Evolutionary conservation across 164 flowering plant genomes (phyloP).

Genomic region (Annona cherimola): DNA sequence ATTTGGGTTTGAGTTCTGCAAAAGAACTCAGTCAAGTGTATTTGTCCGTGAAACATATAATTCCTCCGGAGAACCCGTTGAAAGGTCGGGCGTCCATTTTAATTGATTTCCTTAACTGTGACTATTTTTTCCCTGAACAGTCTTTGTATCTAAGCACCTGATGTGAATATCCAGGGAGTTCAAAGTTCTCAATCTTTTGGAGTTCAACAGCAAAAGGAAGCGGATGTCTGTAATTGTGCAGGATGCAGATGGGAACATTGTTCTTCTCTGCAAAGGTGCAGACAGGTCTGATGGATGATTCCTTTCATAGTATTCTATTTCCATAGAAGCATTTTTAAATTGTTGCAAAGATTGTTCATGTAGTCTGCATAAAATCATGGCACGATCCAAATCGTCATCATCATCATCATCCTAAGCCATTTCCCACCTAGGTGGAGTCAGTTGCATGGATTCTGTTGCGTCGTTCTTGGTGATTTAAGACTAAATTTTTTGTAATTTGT

Average conservation of each 20-base stretch:
- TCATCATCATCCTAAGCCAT: no score
- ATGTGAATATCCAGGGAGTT: constrained; percentile 55
- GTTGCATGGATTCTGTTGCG: no score
- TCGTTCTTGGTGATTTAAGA: no score
- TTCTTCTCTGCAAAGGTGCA: constrained; percentile 96
- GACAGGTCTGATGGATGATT: constrained; percentile 66
- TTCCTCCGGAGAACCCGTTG: constrained; percentile 41
- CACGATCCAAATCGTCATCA: background rate
- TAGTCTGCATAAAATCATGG: background rate
- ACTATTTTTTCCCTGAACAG: constrained; percentile 1
- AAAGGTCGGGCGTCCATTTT: constrained; percentile 45
- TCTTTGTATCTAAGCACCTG: background rate
- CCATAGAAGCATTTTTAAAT: background rate
- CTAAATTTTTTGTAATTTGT: no score
- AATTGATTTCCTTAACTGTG: background rate
- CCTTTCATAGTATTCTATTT: background rate
- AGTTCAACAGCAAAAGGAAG: constrained; percentile 93
- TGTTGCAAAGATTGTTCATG: background rate
- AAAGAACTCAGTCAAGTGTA: constrained; percentile 79
- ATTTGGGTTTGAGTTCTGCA: constrained; percentile 86
- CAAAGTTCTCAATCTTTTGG: constrained; percentile 75
- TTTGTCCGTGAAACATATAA: constrained; percentile 65
- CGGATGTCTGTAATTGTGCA: constrained; percentile 89
- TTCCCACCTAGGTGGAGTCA: no score
- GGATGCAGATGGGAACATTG: constrained; percentile 74